These are phyloP conservation scores for Metschnikowia cubensis DNA, from an alignment of 805 yeast species.

Conservation along the genomic window DNA sequence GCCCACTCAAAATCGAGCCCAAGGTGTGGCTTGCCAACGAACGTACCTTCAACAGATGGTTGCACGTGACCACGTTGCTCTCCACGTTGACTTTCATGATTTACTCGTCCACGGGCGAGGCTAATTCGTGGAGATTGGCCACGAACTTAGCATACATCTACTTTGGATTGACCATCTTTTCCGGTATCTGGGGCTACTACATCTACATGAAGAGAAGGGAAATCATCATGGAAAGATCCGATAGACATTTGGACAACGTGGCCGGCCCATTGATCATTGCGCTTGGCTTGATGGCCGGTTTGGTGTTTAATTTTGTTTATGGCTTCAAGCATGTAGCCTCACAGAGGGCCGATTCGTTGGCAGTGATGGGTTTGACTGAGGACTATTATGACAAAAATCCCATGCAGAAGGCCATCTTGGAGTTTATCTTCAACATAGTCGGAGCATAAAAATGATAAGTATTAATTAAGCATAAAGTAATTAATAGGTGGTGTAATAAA, in stretches of 20 bases:
- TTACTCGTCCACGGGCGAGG: constrained; percentile 65
- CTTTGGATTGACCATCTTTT: constrained; percentile 75
- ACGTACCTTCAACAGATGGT: constrained; percentile 94
- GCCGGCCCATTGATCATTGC: constrained; percentile 85
- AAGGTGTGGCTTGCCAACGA: constrained; percentile 99
- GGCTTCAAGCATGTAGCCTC: constrained; percentile 41
- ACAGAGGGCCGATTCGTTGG: constrained; percentile 13
- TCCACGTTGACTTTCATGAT: constrained; percentile 82
- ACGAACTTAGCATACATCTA: constrained; percentile 70
- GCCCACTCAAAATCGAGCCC: constrained; percentile 92
- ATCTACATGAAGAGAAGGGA: constrained; percentile 68
- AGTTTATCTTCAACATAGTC: constrained; percentile 28
- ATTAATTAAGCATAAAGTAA: neutral
- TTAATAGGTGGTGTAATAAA: neutral
- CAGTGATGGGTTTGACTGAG: constrained; percentile 23
- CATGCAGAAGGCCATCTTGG: constrained; percentile 33
- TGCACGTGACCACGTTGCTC: constrained; percentile 80
- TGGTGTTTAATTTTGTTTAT: constrained; percentile 67
- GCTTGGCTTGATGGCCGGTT: constrained; percentile 58
- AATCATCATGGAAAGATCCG: constrained; percentile 76
- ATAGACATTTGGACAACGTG: constrained; percentile 83
- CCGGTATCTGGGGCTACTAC: constrained; percentile 86
- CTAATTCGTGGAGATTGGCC: constrained; percentile 64
- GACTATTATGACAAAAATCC: constrained; percentile 31
- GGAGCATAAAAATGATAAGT: constrained; percentile 10